These are phyloP conservation scores for Pedinophyceae sp. DNA, from an alignment of 139 green algal species.

Conservation along the genomic window DNA sequence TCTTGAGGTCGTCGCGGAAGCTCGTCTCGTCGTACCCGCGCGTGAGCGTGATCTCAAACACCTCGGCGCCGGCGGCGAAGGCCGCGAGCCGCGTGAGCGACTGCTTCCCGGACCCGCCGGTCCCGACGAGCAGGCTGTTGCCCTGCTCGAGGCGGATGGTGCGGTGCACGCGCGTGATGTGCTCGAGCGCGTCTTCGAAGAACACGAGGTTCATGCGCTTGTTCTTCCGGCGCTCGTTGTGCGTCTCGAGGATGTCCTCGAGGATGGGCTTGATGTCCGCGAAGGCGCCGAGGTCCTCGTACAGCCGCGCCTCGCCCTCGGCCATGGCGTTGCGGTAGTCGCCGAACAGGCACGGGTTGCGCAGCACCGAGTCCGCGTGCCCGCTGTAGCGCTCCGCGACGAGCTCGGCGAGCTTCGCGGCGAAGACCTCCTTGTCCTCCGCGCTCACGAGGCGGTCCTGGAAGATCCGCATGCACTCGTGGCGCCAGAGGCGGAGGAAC, in stretches of 20 bases:
- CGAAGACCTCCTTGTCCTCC: conserved; percentile 24
- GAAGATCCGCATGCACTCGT: conserved; percentile 55
- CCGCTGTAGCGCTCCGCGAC: conserved; percentile 16
- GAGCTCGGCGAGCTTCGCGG: conserved; percentile 23
- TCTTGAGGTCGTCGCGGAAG: conserved; percentile 72
- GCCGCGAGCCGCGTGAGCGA: conserved; percentile 31
- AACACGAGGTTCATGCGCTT: conserved; percentile 66
- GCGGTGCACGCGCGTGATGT: conserved; percentile 56
- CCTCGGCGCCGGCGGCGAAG: conserved; percentile 42
- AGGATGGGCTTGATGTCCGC: conserved; percentile 44
- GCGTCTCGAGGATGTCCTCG: conserved; percentile 44
- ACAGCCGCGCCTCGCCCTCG: conserved; percentile 32
- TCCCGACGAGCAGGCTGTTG: conserved; percentile 43
- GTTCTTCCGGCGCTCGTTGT: conserved; percentile 47
- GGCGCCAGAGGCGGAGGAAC: conserved; percentile 46
- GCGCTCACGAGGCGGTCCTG: conserved; percentile 48
- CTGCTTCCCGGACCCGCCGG: conserved; percentile 42
- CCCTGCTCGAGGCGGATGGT: conserved; percentile 44
- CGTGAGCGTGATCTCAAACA: conserved; percentile 76
- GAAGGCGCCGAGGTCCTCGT: conserved; percentile 54
- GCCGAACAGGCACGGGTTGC: conserved; percentile 58
- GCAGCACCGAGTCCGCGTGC: conserved; percentile 21
- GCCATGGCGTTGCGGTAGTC: conserved; percentile 32
- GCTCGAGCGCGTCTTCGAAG: conserved; percentile 71
- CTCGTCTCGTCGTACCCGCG: conserved; percentile 62